Evolutionary conservation across 805 yeast genomes (phyloP), one percentile per base, ranked within the genome.

Genomic region (Candida sanyiensis): DNA sequence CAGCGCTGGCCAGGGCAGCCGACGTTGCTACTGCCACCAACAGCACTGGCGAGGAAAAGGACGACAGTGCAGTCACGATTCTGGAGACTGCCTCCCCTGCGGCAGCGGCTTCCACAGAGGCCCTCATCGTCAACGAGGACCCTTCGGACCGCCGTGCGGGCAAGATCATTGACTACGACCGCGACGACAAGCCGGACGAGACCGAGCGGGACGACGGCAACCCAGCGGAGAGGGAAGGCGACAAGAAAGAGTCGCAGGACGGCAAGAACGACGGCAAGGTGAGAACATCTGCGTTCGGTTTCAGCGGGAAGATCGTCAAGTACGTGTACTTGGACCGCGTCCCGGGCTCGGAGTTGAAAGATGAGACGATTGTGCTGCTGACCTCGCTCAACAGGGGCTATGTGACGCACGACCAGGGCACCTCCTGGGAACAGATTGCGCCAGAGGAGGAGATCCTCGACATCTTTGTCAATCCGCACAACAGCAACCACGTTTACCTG

Each of bases 361-460:
- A 78, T 45, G 89, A 83, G 52, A 74, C 88, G 0, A 56, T 90
- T 7, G 54, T 90, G 12, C 61, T 84, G 6, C 62, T 75, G 35
- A 81, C 90, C 0, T 56, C 62, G 19, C 63, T 67, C 10, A 66
- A 72, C 33, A 63, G 64, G 5, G 71, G 78, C 3, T 81, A 65
- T 49, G 70, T 85, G 7, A 83, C 96, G 0, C 80, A 73, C 49
- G 79, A 87, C 56, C 59, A 54, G 35, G 59, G 59, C 21, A 51
- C 53, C n/a, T 42, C 55, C 8, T 54, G 59, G 59, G 57, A 53
- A 33, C 46, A 43, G 43, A 37, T 53, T 25, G 43, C 58, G 6
- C 57, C 58, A 35, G 54, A 47, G 16, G 67, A 73, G 13, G 65
- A 64, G 12, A 66, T 83, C 35, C 43, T 69, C 6, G 74, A 72